A percentile compares a stretch with the other conserved stretches of the same genome.
phyloP scores from a whole-genome alignment of 805 yeast genomes.

The Metschnikowia koreensis region DNA sequence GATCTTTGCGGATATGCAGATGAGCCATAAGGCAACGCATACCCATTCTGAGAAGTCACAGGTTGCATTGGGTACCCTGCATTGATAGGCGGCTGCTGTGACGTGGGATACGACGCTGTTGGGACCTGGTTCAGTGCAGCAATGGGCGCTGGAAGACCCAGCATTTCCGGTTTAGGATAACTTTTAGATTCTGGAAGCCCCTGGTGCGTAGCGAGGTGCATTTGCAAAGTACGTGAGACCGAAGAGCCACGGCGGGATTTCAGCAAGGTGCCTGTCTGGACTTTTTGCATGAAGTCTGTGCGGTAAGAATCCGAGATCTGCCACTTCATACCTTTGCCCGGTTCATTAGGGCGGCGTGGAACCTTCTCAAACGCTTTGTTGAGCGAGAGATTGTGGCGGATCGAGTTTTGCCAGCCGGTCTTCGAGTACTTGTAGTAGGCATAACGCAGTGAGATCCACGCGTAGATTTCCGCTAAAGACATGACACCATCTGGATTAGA shows the following conservation, averaged over 20 bases:
- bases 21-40: constrained; percentile 5
- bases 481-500: constrained; percentile 85
- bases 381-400: constrained; percentile 88
- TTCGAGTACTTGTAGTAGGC: constrained; percentile 89
- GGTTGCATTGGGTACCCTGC: neutral
- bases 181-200: constrained; percentile 48
- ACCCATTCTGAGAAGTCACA: constrained; percentile 3
- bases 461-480: constrained; percentile 87
- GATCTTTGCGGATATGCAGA: constrained; percentile 12
- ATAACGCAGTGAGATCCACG: constrained; percentile 83
- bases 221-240: constrained; percentile 74
- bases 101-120: neutral
- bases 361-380: constrained; percentile 98
- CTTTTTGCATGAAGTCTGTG: constrained; percentile 78
- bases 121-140: neutral
- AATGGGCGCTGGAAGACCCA: neutral
- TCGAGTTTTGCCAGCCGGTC: constrained; percentile 98
- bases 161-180: constrained; percentile 19
- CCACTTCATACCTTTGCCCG: constrained; percentile 99
- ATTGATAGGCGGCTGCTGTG: neutral
- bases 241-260: constrained; percentile 78
- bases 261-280: constrained; percentile 70
- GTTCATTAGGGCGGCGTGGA: constrained; percentile 91
- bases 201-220: constrained; percentile 64
- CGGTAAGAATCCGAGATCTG: constrained; percentile 83